Conservation (phyloP, 768 basidiomycete genomes). For the Neoboletus brunneissimus region DNA sequence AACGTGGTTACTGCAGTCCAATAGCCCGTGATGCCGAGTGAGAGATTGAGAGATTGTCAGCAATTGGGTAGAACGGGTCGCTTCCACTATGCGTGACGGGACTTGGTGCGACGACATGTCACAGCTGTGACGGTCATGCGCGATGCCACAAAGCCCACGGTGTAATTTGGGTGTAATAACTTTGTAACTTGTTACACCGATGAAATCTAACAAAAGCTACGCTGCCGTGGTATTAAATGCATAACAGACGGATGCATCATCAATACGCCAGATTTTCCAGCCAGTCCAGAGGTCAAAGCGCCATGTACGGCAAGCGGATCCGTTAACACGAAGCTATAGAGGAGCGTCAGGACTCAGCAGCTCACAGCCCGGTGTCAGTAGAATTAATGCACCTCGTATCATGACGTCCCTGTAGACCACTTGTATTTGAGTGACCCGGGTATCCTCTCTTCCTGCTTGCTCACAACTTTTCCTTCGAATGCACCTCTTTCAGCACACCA, state of each 20-base stretch:
- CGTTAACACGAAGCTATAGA: neutral
- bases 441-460: constrained; percentile 58
- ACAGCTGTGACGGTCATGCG: neutral
- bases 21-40: neutral
- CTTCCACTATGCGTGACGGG: constrained; percentile 14
- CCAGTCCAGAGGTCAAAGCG: too few species aligned
- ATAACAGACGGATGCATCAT: neutral
- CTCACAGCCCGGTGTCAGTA: neutral
- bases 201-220: neutral
- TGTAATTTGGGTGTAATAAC: too few species aligned
- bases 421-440: constrained; percentile 70
- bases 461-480: constrained; percentile 56
- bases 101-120: neutral
- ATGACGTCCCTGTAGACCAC: constrained; percentile 57
- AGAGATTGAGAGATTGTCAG: neutral
- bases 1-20: neutral
- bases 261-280: neutral
- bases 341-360: neutral
- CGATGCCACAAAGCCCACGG: too few species aligned
- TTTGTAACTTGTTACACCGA: neutral
- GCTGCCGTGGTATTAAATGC: neutral
- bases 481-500: constrained; percentile 9
- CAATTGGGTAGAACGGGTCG: neutral
- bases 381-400: constrained; percentile 9
- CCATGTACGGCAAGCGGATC: neutral